These are phyloP conservation scores for Tulasnella sp. DNA, from an alignment of 768 basidiomycete species.

Conservation along the genomic window DNA sequence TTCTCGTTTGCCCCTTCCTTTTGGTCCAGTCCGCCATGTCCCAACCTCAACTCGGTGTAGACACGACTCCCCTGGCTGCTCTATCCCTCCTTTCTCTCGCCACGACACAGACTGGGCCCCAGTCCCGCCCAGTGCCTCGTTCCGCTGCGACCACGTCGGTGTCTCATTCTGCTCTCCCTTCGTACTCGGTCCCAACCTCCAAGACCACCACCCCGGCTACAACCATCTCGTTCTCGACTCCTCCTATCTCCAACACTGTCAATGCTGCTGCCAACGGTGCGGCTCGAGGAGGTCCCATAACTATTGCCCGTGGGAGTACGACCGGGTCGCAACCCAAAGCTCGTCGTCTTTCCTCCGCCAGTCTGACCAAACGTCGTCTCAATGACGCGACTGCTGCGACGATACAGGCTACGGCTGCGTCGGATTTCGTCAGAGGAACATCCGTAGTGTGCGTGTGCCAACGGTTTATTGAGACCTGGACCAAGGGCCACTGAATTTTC, in stretches of 20 bases:
- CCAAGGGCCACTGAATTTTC: not conserved
- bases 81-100: constrained; percentile 14
- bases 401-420: constrained; percentile 48
- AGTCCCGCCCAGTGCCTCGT: constrained; percentile 8
- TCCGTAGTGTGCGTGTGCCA: constrained; percentile 7
- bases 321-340: constrained; percentile 32
- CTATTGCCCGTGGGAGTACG: constrained; percentile 6
- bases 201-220: not conserved
- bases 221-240: not conserved
- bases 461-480: not conserved
- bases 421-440: not conserved
- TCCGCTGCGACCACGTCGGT: constrained; percentile 16
- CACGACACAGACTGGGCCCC: not conserved
- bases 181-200: not conserved
- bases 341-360: constrained; percentile 57
- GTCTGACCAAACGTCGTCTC: constrained; percentile 54
- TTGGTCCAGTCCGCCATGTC: not conserved
- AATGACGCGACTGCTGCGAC: constrained; percentile 73
- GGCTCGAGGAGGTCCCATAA: not conserved
- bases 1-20: too few species aligned
- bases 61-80: not conserved
- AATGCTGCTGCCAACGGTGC: not conserved
- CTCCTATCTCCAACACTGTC: not conserved
- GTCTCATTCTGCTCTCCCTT: not conserved
- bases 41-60: not conserved